Conservation (phyloP, 2,329 filamentous ascomycete species). For the Fusarium fujikuroi region DNA sequence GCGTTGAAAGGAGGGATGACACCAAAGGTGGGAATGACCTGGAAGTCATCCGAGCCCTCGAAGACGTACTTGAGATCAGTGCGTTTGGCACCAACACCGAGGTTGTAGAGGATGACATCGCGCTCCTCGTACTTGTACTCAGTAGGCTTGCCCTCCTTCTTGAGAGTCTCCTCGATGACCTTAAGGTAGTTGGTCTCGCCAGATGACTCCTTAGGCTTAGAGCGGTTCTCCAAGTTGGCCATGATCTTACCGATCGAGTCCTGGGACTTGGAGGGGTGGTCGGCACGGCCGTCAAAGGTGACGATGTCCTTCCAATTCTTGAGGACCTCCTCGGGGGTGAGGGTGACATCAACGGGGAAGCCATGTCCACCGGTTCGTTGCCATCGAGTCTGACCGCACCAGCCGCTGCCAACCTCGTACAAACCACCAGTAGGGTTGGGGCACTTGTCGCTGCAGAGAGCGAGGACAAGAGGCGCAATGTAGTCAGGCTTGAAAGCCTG, state of each 20-base stretch:
- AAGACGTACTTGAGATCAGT: constrained; percentile 89
- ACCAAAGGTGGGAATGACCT: constrained; percentile 93
- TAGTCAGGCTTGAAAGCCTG: constrained; percentile 99
- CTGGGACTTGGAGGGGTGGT: constrained; percentile 83
- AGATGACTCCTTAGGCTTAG: constrained; percentile 55
- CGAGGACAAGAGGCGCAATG: constrained; percentile 90
- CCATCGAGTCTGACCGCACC: constrained; percentile 93
- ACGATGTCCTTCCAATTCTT: constrained; percentile 81
- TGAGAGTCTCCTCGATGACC: constrained; percentile 80
- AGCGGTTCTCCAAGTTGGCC: constrained; percentile 86
- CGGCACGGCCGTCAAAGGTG: constrained; percentile 87
- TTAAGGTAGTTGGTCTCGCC: constrained; percentile 73
- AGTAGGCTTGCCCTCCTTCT: constrained; percentile 74
- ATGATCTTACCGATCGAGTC: constrained; percentile 80
- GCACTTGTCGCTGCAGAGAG: constrained; percentile 85
- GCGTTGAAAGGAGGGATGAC: constrained; percentile 95
- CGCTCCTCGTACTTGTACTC: constrained; percentile 86
- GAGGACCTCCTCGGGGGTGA: constrained; percentile 86
- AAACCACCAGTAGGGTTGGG: constrained; percentile 87
- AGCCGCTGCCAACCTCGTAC: constrained; percentile 95
- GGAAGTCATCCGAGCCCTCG: constrained; percentile 92
- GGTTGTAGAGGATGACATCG: constrained; percentile 94
- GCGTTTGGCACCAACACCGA: constrained; percentile 91
- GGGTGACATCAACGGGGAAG: constrained; percentile 86
- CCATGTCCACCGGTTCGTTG: constrained; percentile 89